Evolutionary conservation across 306 rosid genomes (phyloP).

Genomic region (Sophora flavescens): DNA sequence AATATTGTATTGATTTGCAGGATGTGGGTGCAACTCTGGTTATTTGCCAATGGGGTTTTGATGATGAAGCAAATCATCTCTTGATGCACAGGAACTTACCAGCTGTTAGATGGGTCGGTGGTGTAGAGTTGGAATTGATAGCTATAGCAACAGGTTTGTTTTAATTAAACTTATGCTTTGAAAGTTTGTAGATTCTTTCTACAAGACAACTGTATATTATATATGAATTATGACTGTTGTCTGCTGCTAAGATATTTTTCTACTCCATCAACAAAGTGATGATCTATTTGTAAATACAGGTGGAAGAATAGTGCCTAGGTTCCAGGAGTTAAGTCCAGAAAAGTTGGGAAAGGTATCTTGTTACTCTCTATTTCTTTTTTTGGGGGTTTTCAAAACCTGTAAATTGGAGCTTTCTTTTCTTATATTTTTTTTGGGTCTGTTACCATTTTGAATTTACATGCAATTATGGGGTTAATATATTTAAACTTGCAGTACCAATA

Average conservation of each 20-base stretch:
- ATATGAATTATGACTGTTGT: background rate
- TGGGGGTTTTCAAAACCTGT: constrained; percentile 1
- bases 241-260: constrained; percentile 12
- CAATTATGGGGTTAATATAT: constrained; percentile 4
- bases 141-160: constrained; percentile 94
- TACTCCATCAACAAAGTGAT: constrained; percentile 4
- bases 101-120: constrained; percentile 99
- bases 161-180: constrained; percentile 39
- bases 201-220: background rate
- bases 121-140: constrained; percentile 97
- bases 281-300: constrained; percentile 61
- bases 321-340: constrained; percentile 92
- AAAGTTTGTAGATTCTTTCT: constrained; percentile 5
- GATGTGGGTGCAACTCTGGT: constrained; percentile 96
- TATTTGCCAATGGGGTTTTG: constrained; percentile 99
- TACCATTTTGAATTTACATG: constrained; percentile 10
- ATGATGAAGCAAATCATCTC: constrained; percentile 99
- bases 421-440: background rate
- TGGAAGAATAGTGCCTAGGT: constrained; percentile 98
- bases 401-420: background rate
- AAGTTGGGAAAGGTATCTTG: constrained; percentile 86
- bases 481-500: constrained; percentile 9
- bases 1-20: constrained; percentile 46
- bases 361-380: constrained; percentile 43
- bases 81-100: constrained; percentile 96